Base-by-base conservation (phyloP, 345 rosid species). In the Populus deltoides region DNA sequence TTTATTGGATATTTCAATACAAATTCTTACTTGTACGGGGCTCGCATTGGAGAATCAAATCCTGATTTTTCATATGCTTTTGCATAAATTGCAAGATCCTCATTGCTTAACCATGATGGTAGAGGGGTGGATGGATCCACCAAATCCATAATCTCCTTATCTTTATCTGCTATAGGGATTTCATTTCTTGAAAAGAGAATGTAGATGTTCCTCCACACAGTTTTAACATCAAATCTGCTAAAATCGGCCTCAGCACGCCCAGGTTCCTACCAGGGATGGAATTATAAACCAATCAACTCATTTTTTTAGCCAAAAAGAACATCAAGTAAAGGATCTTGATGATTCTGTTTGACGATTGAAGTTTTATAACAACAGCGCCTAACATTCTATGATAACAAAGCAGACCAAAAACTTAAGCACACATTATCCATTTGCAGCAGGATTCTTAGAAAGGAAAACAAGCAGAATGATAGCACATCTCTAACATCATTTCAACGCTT, bases 101-200 rank as follows among this genome's bases (percentile, higher is more conserved):
- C 85, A 7, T 45, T 27, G 11, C 68, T 72, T 59, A 81, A 66
- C 87, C 85, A 81, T 47, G 78, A 70, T 2, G 87, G 85, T 43
- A 77, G 67, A 43, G 82, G 74, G 7, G 77, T 63, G 10, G 81
- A 78, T 20, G 81, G 84, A 33, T 79, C 87, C 43, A 84, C 87
- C 84, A 84, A 25, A 45, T 84, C 85, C 84, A 84, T 78, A n/a
- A 81, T 79, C 76, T 84, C 87, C 75, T 73, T 47, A 9, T 84
- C 74, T 29, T 66, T 47, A 8, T 70, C 81, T 18, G 87, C 87
- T 17, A 73, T 70, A 4, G 85, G 87, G n/a, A 81, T 41, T 63
- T 84, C 83, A 45, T 83, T 81, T 53, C 83, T 66, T 35, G 85
- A 81, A 68, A 81, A 81, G 76, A 84, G 85, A 43, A 73, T 79